Evolutionary conservation across 805 yeast species (phyloP).

Genomic region (Zygosaccharomyces bisporus): DNA sequence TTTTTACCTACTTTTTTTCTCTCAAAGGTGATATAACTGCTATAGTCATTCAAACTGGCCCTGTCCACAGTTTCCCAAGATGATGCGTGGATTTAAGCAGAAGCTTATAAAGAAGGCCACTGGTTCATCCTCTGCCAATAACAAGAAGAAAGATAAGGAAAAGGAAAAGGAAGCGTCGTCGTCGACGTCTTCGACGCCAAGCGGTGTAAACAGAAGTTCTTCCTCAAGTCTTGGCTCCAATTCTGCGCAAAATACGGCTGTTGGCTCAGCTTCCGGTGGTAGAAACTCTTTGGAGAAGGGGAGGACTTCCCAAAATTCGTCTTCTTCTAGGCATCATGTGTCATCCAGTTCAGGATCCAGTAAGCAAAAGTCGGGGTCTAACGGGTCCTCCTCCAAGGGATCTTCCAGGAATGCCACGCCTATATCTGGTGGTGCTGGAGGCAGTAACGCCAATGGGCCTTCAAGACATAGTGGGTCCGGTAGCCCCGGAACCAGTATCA

Average conservation of each 20-base stretch:
- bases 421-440: conserved; percentile 2
- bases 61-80: conserved; percentile 34
- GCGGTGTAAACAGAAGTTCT: conserved; percentile 9
- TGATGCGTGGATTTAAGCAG: conserved; percentile 75
- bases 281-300: conserved; percentile 19
- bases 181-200: conserved; percentile 13
- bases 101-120: conserved; percentile 40
- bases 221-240: conserved; percentile 8
- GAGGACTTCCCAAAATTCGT: conserved; percentile 10
- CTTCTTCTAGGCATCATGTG: conserved; percentile 13
- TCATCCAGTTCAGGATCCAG: conserved; percentile 9
- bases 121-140: conserved; percentile 35
- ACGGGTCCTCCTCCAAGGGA: conserved; percentile 10
- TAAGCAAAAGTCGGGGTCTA: conserved; percentile 6
- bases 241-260: conserved; percentile 15
- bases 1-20: background rate
- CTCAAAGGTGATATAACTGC: background rate
- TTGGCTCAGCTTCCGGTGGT: conserved; percentile 15
- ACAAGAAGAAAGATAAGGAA: conserved; percentile 43
- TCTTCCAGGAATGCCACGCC: conserved; percentile 14
- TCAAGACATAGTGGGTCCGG: conserved; percentile 5
- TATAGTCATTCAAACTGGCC: background rate
- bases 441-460: background rate
- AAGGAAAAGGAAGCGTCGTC: conserved; percentile 38
- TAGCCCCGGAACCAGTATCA: background rate